Evolutionary conservation across 441 rosid species (phyloP), one percentile per base, ranked within the genome.

Genomic region (Manihot esculenta): DNA sequence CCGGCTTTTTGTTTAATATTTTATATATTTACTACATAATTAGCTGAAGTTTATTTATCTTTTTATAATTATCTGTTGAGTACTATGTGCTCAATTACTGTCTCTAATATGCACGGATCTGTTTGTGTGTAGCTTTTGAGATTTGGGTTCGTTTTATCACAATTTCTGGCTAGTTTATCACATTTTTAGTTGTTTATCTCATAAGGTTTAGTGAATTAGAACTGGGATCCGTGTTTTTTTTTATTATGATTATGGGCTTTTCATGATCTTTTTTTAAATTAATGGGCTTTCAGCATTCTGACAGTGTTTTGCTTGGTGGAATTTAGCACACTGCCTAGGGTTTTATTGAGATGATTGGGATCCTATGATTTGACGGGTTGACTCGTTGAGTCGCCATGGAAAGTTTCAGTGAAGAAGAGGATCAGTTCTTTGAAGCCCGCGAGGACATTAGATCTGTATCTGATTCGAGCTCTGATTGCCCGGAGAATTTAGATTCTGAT

Each of bases 401-500:
- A 15, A 70, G 78, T 74, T 71, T 65, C 45, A 68, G 82, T 12
- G 93, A 81, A 76, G 97, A 86, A 70, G 92, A 82, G 73, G 78
- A 78, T 66, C 85, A 79, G 27, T 94, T 89, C 72, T 90, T 90
- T 74, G 96, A 94, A 75, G 87, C 96, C 18, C 73, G 62, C 14
- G 91, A 87, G 70, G 94, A 88, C 17, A 57, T 87, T 24, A 65
- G 76, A 7, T 76, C 84, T 42, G 56, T 63, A 18, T 68, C 86
- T 23, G 79, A 70, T 69, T 54, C 77, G 23, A 68, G 24, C 80
- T 80, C 58, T 64, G 82, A 83, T 69, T 57, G 59, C 53, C 41
- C 47, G 18, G 85, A 79, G 14, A 63, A 57, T 13, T 69, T 61
- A 24, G 80, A 80, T 59, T 60, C 80, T 27, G 80, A 71, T 68